These are phyloP conservation scores for Xylaria polymorpha DNA, from an alignment of 2,329 filamentous ascomycete species.

Conservation along the genomic window DNA sequence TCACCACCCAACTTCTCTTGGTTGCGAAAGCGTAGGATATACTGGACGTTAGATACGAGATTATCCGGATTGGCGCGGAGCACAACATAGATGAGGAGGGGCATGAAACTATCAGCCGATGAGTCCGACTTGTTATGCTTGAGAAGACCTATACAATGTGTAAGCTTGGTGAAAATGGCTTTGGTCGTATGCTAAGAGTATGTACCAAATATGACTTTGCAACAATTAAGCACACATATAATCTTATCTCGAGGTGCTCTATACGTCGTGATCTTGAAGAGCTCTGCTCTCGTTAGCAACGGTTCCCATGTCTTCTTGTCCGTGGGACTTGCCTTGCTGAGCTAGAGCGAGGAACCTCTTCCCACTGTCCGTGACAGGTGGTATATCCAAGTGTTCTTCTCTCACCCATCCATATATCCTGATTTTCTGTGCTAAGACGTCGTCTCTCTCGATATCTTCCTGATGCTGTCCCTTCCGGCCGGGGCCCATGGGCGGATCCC, in stretches of 20 bases:
- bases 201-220: constrained; percentile 97
- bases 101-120: constrained; percentile 95
- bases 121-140: constrained; percentile 94
- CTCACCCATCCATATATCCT: constrained; percentile 95
- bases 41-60: constrained; percentile 96
- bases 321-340: constrained; percentile 75
- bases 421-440: constrained; percentile 96
- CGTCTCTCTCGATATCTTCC: constrained; percentile 96
- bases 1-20: constrained; percentile 98
- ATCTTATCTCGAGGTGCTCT: constrained; percentile 98
- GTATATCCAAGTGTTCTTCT: constrained; percentile 94
- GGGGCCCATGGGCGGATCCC: constrained; percentile 76
- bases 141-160: constrained; percentile 71
- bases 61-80: constrained; percentile 95
- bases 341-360: constrained; percentile 88
- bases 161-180: constrained; percentile 33
- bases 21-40: constrained; percentile 95
- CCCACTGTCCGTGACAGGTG: constrained; percentile 84
- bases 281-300: constrained; percentile 66
- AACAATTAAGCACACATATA: constrained; percentile 97
- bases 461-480: constrained; percentile 96
- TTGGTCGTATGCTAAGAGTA: neutral
- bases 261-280: constrained; percentile 96
- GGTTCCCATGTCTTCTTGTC: constrained; percentile 20
- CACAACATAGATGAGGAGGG: constrained; percentile 94